These are phyloP conservation scores for Zancudomyces culisetae DNA, from an alignment of 371 early-diverging fungal genomes.

Conservation along the genomic window DNA sequence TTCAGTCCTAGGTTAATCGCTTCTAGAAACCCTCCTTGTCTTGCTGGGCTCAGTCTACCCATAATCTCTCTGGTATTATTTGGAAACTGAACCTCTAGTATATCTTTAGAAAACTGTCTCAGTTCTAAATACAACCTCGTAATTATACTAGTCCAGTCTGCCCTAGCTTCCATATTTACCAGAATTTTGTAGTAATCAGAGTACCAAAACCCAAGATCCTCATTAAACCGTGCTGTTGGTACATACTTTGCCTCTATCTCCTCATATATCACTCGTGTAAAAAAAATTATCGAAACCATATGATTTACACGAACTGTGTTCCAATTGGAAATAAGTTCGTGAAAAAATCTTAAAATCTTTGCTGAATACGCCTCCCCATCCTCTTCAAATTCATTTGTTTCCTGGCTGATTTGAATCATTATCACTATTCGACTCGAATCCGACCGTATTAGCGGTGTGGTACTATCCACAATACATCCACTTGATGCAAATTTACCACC, in stretches of 20 bases:
- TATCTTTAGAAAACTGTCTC: conserved; percentile 52
- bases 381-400: conserved; percentile 94
- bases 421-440: conserved; percentile 84
- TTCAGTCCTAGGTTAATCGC: conserved; percentile 89
- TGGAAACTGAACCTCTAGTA: conserved; percentile 30
- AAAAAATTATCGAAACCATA: conserved; percentile 85
- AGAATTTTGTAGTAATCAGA: conserved; percentile 90
- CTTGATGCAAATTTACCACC: conserved; percentile 30
- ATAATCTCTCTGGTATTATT: conserved; percentile 11
- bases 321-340: conserved; percentile 80
- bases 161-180: conserved; percentile 74
- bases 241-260: conserved; percentile 24
- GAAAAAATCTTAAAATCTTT: conserved; percentile 70
- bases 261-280: conserved; percentile 58
- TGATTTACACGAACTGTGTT: conserved; percentile 71
- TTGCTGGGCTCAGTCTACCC: conserved; percentile 48
- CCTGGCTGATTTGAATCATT: conserved; percentile 85
- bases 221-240: background rate
- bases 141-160: conserved; percentile 69
- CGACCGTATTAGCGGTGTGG: conserved; percentile 79
- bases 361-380: conserved; percentile 86
- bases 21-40: conserved; percentile 84
- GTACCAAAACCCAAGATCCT: conserved; percentile 37
- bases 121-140: conserved; percentile 58
- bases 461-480: conserved; percentile 58